phyloP scores from a whole-genome alignment of 352 stramenopile genomes.

The Hyphochytrium catenoides region DNA sequence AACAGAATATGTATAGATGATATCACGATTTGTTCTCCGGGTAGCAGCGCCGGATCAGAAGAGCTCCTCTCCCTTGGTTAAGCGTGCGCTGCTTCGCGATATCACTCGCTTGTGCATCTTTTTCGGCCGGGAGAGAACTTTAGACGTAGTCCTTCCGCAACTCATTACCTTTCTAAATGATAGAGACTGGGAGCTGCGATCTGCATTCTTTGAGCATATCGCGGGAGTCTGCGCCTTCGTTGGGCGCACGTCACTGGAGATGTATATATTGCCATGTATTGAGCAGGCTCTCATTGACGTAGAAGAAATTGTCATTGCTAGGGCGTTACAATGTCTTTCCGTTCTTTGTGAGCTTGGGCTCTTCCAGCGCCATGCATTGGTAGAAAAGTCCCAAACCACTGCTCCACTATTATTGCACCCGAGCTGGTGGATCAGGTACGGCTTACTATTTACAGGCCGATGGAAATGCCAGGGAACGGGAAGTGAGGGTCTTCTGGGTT shows the following conservation, averaged over 20 bases:
- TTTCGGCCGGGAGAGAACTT: conserved; percentile 78
- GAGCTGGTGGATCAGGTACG: conserved; percentile 68
- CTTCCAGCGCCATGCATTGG: conserved; percentile 44
- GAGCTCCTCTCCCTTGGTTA: conserved; percentile 70
- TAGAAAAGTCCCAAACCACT: conserved; percentile 56
- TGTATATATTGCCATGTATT: conserved; percentile 92
- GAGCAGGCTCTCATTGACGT: conserved; percentile 88
- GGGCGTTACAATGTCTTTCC: conserved; percentile 69
- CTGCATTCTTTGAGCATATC: conserved; percentile 75
- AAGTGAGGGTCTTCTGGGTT: no score
- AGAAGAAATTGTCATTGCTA: conserved; percentile 81
- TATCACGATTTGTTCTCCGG: conserved; percentile 79
- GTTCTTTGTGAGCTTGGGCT: conserved; percentile 72
- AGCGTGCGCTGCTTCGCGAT: conserved; percentile 74
- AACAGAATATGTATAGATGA: no score
- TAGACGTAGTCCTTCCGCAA: conserved; percentile 85
- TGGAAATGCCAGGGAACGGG: no score
- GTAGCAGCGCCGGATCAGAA: conserved; percentile 67
- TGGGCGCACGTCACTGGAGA: conserved; percentile 66
- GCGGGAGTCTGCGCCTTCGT: conserved; percentile 81
- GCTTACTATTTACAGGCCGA: no score
- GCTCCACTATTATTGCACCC: conserved; percentile 56
- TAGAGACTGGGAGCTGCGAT: conserved; percentile 65
- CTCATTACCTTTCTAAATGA: conserved; percentile 94
- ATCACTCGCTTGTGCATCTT: conserved; percentile 89